phyloP scores from a whole-genome alignment of 371 early-diverging fungal genomes.

The Apophysomyces elegans region DNA sequence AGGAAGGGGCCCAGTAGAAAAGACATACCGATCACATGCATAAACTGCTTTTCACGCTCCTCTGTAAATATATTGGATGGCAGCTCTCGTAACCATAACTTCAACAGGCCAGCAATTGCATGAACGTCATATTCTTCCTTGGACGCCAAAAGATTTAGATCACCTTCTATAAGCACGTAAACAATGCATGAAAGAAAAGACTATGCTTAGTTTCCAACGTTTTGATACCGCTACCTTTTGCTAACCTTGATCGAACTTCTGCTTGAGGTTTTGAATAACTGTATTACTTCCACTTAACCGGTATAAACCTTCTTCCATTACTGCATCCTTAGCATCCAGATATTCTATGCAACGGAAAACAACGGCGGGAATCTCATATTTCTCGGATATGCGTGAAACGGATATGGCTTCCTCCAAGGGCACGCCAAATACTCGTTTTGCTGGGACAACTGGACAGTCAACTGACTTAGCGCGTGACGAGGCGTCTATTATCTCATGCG shows the following conservation, averaged over 20 bases:
- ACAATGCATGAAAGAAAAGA: neutral
- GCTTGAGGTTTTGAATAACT: constrained; percentile 63
- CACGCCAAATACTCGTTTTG: constrained; percentile 54
- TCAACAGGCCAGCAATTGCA: constrained; percentile 80
- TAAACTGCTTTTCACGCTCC: constrained; percentile 67
- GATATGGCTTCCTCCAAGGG: constrained; percentile 33
- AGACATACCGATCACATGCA: constrained; percentile 51
- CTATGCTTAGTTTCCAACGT: neutral
- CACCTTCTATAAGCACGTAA: constrained; percentile 44
- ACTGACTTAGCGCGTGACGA: neutral
- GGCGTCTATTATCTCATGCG: constrained; percentile 1
- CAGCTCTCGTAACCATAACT: constrained; percentile 81
- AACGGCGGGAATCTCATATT: constrained; percentile 67
- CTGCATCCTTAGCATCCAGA: constrained; percentile 72
- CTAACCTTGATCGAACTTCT: constrained; percentile 61
- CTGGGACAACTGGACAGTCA: neutral
- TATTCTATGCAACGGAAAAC: constrained; percentile 87
- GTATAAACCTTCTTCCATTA: constrained; percentile 85
- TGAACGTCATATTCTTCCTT: constrained; percentile 70
- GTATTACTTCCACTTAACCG: constrained; percentile 73
- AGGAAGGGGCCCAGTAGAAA: neutral
- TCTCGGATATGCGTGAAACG: constrained; percentile 25
- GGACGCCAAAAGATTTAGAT: constrained; percentile 57
- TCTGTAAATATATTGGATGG: constrained; percentile 73
- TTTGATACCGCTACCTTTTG: constrained; percentile 2